Evolutionary conservation across 2,329 filamentous ascomycete species (phyloP), one percentile per base, ranked within the genome.

Genomic region (Alternaria postmessia): DNA sequence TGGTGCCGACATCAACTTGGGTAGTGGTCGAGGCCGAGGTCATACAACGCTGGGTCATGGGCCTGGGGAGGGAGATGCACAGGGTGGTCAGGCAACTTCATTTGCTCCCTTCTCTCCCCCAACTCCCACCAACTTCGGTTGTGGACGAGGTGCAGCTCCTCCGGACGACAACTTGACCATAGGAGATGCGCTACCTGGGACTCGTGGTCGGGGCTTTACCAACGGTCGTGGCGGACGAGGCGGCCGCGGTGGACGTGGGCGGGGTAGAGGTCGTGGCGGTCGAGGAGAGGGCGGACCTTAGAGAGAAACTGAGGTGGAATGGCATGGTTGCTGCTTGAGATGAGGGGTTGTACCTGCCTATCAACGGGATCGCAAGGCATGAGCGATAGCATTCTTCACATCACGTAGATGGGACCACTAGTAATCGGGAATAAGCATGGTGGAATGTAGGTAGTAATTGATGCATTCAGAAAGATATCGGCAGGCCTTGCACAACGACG

Each of bases 241-340:
- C 5, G 34, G 36, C 12, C 24, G n/a, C 2, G 59, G 55, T 41
- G 54, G 49, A 9, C 54, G 48, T 1, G 42, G 48, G 28, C 43
- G 54, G 22, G 42, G 54, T 24, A 38, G 54, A n/a, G 53, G 53
- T 34, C 39, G 39, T 44, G 51, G 51, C 0, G 51, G 26, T 7
- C 20, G 24, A 9, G 41, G 51, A 34, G 30, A 24, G 28, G 11
- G n/a, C 11, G 24, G 42, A 11, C 8, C 42, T 16, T 44, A 44
- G 42, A n/a, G 7, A 14, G 42, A 5, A n/a, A 8, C 24, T 28
- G 4, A 8, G 3, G 3, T 16, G 42, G 22, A 24, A 11, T 7
- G 20, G 12, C 11, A 22, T 42, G 18, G 18, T n/a, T 41, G 38
- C 38, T 41, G n/a, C 36, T 20, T 39, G n/a, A 41, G 18, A 41